Conservation (phyloP, 2,329 filamentous ascomycete genomes). For the Blumeria hordei region DNA sequence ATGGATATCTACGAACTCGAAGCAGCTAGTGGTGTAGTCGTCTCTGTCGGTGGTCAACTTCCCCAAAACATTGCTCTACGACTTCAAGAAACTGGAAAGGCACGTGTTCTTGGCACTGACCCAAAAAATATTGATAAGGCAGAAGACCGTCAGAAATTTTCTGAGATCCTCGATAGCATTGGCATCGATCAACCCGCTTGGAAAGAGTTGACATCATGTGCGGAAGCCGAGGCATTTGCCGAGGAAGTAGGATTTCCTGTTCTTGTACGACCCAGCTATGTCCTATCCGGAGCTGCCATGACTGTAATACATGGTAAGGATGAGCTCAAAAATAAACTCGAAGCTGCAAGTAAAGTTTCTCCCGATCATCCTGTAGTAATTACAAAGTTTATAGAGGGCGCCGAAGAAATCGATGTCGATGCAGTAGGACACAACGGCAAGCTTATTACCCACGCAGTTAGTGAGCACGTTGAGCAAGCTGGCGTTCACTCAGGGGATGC, state of each 20-base stretch:
- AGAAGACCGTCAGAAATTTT: slow-evolving; percentile 96
- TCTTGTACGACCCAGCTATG: slow-evolving; percentile 81
- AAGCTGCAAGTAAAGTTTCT: slow-evolving; percentile 71
- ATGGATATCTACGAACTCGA: slow-evolving; percentile 99
- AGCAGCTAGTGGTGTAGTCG: slow-evolving; percentile 61
- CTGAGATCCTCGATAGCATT: slow-evolving; percentile 86
- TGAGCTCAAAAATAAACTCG: slow-evolving; percentile 85
- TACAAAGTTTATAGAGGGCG: slow-evolving; percentile 93
- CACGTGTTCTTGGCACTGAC: slow-evolving; percentile 78
- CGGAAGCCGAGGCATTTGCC: slow-evolving; percentile 72
- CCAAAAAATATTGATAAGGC: slow-evolving; percentile 92
- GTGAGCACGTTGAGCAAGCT: slow-evolving; percentile 88
- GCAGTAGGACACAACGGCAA: slow-evolving; percentile 72
- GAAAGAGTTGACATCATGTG: slow-evolving; percentile 84
- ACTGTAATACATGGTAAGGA: slow-evolving; percentile 75
- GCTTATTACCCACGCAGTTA: slow-evolving; percentile 74
- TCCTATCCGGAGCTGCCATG: slow-evolving; percentile 95
- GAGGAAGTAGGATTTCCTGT: slow-evolving; percentile 76
- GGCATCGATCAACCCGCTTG: slow-evolving; percentile 91
- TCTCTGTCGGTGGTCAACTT: slow-evolving; percentile 86
- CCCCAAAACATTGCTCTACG: slow-evolving; percentile 93
- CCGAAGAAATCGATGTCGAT: slow-evolving; percentile 89
- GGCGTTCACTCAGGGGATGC: slow-evolving; percentile 97
- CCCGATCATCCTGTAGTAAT: slow-evolving; percentile 97
- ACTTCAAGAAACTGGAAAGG: slow-evolving; percentile 73